A percentile compares a stretch with the other conserved stretches of the same genome.
These are phyloP conservation scores for Yamadazyma membranifaciens DNA, from an alignment of 1,139 yeast genomes.

Conservation along the genomic window DNA sequence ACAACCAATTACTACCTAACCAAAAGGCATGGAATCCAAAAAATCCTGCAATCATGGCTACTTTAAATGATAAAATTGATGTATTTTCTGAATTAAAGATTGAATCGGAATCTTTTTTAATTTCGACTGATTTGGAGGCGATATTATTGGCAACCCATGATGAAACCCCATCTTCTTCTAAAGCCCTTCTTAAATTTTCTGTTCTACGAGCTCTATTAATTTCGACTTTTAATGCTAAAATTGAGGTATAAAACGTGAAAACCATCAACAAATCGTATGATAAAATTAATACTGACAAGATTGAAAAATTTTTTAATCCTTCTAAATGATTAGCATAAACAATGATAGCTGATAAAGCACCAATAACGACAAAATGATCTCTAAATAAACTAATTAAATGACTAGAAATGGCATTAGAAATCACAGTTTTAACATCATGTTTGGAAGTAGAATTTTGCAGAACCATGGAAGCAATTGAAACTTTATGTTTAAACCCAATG, in stretches of 20 bases:
- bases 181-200: conserved; percentile 72
- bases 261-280: conserved; percentile 72
- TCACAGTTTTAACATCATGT: conserved; percentile 45
- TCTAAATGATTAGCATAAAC: conserved; percentile 67
- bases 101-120: conserved; percentile 34
- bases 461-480: conserved; percentile 68
- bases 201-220: conserved; percentile 86
- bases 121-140: conserved; percentile 58
- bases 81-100: conserved; percentile 26
- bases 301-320: conserved; percentile 83
- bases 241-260: conserved; percentile 81
- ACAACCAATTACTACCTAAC: conserved; percentile 70
- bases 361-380: conserved; percentile 75
- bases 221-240: conserved; percentile 85
- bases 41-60: conserved; percentile 66
- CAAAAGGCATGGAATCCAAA: conserved; percentile 75
- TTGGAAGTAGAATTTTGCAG: conserved; percentile 40
- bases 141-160: conserved; percentile 62
- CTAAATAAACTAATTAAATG: conserved; percentile 72
- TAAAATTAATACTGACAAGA: conserved; percentile 71
- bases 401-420: conserved; percentile 59
- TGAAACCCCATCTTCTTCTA: conserved; percentile 93
- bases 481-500: conserved; percentile 89
- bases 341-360: conserved; percentile 67
- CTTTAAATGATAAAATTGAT: conserved; percentile 60